Conservation (phyloP, 2,329 filamentous ascomycete species). For the Mariannaea sp. region DNA sequence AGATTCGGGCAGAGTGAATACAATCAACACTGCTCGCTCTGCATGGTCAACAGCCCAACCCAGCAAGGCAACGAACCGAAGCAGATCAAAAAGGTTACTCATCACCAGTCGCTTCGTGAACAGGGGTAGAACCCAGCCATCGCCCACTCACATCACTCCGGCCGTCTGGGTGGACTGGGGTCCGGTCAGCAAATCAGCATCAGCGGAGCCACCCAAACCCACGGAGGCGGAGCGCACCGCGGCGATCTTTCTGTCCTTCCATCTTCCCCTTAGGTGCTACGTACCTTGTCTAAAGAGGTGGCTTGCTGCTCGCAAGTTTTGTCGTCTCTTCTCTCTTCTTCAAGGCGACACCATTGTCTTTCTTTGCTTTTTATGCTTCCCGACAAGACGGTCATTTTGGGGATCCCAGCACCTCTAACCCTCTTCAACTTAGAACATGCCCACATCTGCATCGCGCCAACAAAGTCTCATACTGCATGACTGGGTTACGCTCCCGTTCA, state of each 20-base stretch:
- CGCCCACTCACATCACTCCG: constrained; percentile 13
- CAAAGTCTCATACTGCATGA: constrained; percentile 27
- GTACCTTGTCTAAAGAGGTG: constrained; percentile 13
- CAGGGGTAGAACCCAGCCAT: constrained; percentile 12
- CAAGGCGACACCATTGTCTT: constrained; percentile 24
- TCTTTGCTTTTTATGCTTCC: constrained; percentile 35
- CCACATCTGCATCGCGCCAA: constrained; percentile 34
- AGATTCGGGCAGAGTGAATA: constrained; percentile 7
- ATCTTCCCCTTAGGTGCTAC: constrained; percentile 13
- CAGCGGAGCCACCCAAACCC: constrained; percentile 38
- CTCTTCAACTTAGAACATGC: constrained; percentile 29
- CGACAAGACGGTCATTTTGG: constrained; percentile 28
- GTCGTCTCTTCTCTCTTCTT: constrained; percentile 37
- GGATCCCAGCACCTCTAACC: constrained; percentile 27
- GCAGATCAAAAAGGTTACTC: constrained; percentile 11
- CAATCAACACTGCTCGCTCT: constrained; percentile 6
- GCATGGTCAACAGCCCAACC: constrained; percentile 17
- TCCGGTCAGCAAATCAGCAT: constrained; percentile 28
- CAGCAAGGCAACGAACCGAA: constrained; percentile 14
- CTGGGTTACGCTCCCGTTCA: constrained; percentile 26
- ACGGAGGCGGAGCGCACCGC: constrained; percentile 35
- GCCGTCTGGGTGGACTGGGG: constrained; percentile 25
- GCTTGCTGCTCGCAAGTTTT: constrained; percentile 21
- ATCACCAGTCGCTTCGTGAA: constrained; percentile 5
- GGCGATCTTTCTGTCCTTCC: constrained; percentile 35